Conservation (phyloP, 2,329 filamentous ascomycete species). For the Fusarium sp. region DNA sequence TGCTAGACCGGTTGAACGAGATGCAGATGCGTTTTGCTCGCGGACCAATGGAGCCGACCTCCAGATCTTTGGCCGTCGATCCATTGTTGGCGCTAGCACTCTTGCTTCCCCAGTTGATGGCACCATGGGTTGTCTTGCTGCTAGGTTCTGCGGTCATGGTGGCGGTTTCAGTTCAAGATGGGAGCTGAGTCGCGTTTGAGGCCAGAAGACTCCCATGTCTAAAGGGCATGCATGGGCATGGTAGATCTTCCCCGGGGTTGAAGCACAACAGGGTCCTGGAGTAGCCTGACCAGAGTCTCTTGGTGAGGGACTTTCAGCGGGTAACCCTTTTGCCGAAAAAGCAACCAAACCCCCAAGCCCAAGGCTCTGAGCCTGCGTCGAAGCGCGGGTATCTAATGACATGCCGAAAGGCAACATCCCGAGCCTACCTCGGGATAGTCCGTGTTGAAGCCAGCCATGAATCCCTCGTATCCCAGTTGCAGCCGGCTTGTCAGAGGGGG, state of each 20-base stretch:
- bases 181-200: not conserved
- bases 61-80: conserved; percentile 20
- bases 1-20: conserved; percentile 7
- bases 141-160: conserved; percentile 9
- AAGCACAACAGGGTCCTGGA: not conserved
- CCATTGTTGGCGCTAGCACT: conserved; percentile 35
- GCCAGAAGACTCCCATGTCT: not conserved
- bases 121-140: not conserved
- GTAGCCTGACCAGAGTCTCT: not conserved
- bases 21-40: conserved; percentile 3
- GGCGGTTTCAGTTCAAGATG: not conserved
- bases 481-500: not conserved
- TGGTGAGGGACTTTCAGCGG: conserved; percentile 1
- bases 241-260: not conserved
- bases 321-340: not conserved
- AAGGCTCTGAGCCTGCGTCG: not conserved
- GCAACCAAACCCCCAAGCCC: not conserved
- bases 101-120: not conserved
- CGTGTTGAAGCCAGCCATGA: not conserved
- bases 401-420: not conserved
- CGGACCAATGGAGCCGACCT: conserved; percentile 22
- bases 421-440: not conserved
- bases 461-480: not conserved
- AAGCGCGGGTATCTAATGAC: not conserved
- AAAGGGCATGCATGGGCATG: not conserved